phyloP scores from a whole-genome alignment of 257 asterid genomes.

The Verbena officinalis region DNA sequence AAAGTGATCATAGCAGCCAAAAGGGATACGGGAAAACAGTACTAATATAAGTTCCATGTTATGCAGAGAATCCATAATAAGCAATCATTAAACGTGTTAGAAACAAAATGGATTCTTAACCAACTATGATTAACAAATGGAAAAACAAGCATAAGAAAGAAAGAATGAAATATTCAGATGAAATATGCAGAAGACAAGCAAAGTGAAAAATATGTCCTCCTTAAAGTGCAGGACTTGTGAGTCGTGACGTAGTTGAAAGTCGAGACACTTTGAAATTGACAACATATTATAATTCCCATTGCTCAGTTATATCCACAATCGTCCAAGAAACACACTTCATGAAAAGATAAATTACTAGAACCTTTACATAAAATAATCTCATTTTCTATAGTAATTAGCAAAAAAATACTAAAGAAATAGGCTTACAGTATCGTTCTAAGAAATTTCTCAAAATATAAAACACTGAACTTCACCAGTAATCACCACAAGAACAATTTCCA shows the following conservation, averaged over 20 bases:
- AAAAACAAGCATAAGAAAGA: slow-evolving; percentile 19
- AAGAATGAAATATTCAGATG: background rate
- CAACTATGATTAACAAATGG: slow-evolving; percentile 4
- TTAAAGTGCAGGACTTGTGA: slow-evolving; percentile 6
- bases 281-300: slow-evolving; percentile 7
- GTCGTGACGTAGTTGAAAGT: background rate
- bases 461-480: slow-evolving; percentile 65
- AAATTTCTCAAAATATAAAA: slow-evolving; percentile 11
- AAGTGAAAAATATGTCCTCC: background rate
- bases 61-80: slow-evolving; percentile 5
- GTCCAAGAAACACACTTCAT: slow-evolving; percentile 8
- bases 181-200: background rate
- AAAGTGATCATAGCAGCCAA: background rate
- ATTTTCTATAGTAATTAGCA: slow-evolving; percentile 7
- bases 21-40: too few species aligned
- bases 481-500: slow-evolving; percentile 82
- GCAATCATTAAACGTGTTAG: background rate
- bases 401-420: slow-evolving; percentile 11
- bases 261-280: background rate
- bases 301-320: background rate
- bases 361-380: slow-evolving; percentile 8
- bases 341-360: slow-evolving; percentile 8
- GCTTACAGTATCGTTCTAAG: slow-evolving; percentile 1
- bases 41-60: too few species aligned
- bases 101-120: background rate